Conservation (phyloP, 495 filamentous ascomycete genomes). For the Parathielavia hyrcaniae region DNA sequence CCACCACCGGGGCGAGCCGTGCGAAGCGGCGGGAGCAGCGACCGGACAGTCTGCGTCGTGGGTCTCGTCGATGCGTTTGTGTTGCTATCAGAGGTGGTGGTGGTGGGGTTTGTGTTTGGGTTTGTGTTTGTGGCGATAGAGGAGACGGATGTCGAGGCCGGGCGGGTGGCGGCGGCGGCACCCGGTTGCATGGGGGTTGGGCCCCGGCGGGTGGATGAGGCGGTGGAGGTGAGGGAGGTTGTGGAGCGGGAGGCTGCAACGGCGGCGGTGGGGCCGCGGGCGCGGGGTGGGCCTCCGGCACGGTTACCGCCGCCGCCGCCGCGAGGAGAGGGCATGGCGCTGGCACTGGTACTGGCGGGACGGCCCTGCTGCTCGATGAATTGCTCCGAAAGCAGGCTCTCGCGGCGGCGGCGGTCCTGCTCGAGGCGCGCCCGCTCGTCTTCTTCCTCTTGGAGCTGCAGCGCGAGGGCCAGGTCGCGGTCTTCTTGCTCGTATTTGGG, state of each 20-base stretch:
- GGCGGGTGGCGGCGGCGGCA: background rate
- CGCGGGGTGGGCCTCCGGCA: background rate
- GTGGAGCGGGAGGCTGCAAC: conserved; percentile 24
- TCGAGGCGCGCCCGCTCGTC: conserved; percentile 56
- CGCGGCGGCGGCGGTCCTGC: conserved; percentile 43
- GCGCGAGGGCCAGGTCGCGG: conserved; percentile 68
- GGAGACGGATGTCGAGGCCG: background rate
- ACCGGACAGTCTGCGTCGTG: conserved; percentile 37
- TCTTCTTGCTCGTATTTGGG: conserved; percentile 61
- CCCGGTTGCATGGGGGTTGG: background rate
- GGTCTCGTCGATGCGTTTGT: conserved; percentile 10
- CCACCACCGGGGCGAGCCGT: background rate
- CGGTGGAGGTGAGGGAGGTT: conserved; percentile 7
- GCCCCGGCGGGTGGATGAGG: background rate
- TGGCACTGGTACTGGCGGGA: conserved; percentile 7
- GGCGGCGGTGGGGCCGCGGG: background rate
- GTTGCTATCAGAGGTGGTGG: background rate
- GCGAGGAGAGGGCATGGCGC: background rate
- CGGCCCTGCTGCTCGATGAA: conserved; percentile 51
- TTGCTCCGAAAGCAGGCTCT: conserved; percentile 48
- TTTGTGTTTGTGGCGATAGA: conserved; percentile 12
- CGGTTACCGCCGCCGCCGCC: conserved; percentile 8
- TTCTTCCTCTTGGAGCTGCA: conserved; percentile 80
- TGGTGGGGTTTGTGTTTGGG: background rate
- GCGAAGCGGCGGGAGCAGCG: conserved; percentile 36